Evolutionary conservation across 2,329 filamentous ascomycete genomes (phyloP).

Genomic region (Aspergillus sp.): DNA sequence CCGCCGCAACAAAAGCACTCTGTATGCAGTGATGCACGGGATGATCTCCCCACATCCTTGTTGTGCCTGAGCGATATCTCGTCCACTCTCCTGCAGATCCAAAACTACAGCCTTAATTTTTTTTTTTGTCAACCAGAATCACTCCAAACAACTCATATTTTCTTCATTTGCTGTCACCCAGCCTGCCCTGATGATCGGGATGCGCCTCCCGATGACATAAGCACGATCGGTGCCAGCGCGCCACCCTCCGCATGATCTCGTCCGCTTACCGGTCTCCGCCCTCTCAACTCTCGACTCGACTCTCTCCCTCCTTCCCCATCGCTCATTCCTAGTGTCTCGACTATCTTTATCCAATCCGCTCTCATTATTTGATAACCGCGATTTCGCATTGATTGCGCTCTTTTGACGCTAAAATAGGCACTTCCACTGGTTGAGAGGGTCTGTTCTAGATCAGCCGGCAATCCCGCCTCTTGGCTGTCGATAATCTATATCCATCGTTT

Average conservation of each 20-base stretch:
- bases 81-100: not conserved
- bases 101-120: not conserved
- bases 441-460: constrained; percentile 17
- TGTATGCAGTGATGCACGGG: not conserved
- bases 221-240: constrained; percentile 8
- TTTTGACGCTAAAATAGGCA: constrained; percentile 3
- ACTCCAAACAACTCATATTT: not conserved
- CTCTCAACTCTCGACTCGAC: constrained; percentile 2
- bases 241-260: constrained; percentile 7
- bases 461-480: constrained; percentile 12
- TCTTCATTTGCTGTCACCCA: not conserved
- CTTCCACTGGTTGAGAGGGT: constrained; percentile 16
- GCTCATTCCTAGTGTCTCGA: not conserved
- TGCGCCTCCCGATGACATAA: constrained; percentile 15
- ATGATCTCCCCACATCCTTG: not conserved
- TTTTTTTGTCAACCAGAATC: not conserved
- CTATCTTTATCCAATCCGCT: constrained; percentile 5
- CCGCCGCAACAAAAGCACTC: not conserved
- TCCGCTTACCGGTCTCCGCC: constrained; percentile 2
- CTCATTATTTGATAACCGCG: not conserved
- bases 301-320: not conserved
- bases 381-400: not conserved
- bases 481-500: constrained; percentile 7
- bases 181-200: not conserved
- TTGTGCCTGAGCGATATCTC: not conserved